Evolutionary conservation across 2,329 filamentous ascomycete species (phyloP).

Genomic region (Xylariaceae sp.): DNA sequence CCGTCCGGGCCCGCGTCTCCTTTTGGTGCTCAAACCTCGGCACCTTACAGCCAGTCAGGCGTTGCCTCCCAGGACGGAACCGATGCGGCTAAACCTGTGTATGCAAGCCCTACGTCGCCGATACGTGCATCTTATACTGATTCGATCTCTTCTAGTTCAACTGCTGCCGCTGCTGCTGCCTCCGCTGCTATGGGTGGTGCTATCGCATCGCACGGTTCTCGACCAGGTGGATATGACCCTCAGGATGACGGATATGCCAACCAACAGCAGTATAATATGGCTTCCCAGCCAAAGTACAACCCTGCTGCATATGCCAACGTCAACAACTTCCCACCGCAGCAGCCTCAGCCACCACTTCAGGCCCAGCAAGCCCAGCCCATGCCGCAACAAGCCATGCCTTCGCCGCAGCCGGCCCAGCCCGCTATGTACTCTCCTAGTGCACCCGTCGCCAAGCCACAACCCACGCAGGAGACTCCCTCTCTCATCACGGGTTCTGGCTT

Average conservation of each 20-base stretch:
- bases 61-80: constrained; percentile 49
- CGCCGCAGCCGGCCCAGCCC: constrained; percentile 29
- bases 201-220: constrained; percentile 33
- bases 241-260: constrained; percentile 31
- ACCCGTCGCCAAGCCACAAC: constrained; percentile 37
- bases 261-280: constrained; percentile 28
- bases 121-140: constrained; percentile 48
- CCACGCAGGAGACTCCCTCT: constrained; percentile 36
- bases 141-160: constrained; percentile 48
- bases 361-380: constrained; percentile 37
- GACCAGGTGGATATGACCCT: constrained; percentile 30
- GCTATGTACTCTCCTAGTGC: constrained; percentile 32
- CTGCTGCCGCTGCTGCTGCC: constrained; percentile 51
- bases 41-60: constrained; percentile 30
- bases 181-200: constrained; percentile 52
- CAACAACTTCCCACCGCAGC: constrained; percentile 43
- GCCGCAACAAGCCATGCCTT: constrained; percentile 32
- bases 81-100: constrained; percentile 61
- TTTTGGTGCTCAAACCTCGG: constrained; percentile 22
- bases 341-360: constrained; percentile 37
- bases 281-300: constrained; percentile 63
- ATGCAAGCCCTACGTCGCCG: constrained; percentile 48
- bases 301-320: constrained; percentile 69
- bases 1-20: constrained; percentile 31
- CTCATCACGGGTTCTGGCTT: constrained; percentile 32